Evolutionary conservation across 352 stramenopile genomes (phyloP).

Genomic region (Phytophthora ramorum): DNA sequence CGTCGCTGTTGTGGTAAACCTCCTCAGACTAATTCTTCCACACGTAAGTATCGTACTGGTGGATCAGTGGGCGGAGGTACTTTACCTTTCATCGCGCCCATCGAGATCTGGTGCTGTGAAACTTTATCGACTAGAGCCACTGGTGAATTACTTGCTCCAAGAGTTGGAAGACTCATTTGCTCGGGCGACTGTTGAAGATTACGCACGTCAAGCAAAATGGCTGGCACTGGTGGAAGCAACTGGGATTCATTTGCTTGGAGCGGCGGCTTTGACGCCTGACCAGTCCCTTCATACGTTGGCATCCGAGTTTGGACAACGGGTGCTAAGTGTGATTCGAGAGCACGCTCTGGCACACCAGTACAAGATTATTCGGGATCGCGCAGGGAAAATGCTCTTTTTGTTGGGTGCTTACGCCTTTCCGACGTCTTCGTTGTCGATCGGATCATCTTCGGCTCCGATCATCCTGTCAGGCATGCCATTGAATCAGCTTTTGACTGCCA

Average conservation of each 20-base stretch:
- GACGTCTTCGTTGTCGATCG: neutral
- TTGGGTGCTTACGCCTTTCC: constrained; percentile 31
- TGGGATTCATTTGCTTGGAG: constrained; percentile 52
- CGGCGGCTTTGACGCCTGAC: constrained; percentile 17
- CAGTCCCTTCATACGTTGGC: constrained; percentile 16
- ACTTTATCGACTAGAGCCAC: constrained; percentile 23
- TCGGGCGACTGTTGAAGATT: constrained; percentile 66
- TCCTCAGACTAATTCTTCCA: constrained; percentile 55
- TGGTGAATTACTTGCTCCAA: constrained; percentile 43
- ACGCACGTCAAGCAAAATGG: constrained; percentile 81
- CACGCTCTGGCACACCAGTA: constrained; percentile 74
- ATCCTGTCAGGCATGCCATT: constrained; percentile 19
- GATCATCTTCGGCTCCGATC: constrained; percentile 1
- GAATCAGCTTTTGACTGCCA: constrained; percentile 21
- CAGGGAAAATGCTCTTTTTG: constrained; percentile 67
- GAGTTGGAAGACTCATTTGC: constrained; percentile 69
- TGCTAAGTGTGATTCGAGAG: constrained; percentile 49
- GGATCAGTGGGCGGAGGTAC: constrained; percentile 62
- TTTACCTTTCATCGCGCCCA: constrained; percentile 56
- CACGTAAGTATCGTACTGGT: constrained; percentile 67
- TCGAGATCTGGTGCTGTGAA: constrained; percentile 32
- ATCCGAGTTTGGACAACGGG: constrained; percentile 34
- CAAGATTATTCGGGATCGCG: constrained; percentile 80
- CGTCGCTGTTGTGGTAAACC: constrained; percentile 29
- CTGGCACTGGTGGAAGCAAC: constrained; percentile 62